Conservation (phyloP, 176 grass and related monocot genomes). For the Avena insularis region DNA sequence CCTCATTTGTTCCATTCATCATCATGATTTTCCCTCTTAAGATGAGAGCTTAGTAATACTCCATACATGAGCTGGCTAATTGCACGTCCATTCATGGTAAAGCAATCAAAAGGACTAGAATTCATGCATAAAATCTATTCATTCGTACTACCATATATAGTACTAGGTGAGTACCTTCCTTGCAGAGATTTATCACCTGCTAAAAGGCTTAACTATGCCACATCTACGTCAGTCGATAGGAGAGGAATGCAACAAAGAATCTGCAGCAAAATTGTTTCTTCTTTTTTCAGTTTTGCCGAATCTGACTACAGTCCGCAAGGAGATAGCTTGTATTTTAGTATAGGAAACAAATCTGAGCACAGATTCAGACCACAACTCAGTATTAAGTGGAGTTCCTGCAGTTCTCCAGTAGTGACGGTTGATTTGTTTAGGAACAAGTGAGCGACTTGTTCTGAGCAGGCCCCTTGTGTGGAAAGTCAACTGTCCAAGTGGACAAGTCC, state of each 20-base stretch:
- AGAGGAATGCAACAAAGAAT: background rate
- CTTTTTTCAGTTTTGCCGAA: background rate
- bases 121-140: background rate
- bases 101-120: background rate
- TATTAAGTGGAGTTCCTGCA: background rate
- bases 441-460: too few relatives aligned
- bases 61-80: background rate
- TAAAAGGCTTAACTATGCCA: background rate
- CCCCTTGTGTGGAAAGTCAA: too few relatives aligned
- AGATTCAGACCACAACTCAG: background rate
- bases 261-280: background rate
- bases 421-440: too few relatives aligned
- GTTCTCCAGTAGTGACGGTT: too few relatives aligned
- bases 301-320: background rate
- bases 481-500: too few relatives aligned
- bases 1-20: background rate
- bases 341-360: background rate
- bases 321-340: background rate
- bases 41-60: constrained; percentile 2
- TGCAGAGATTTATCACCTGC: constrained; percentile 14
- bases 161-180: background rate
- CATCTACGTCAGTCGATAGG: background rate
- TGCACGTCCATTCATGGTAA: constrained; percentile 15
- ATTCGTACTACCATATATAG: background rate
- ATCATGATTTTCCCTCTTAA: background rate